Percentiles rank a stretch among this genome's conserved stretches.
Evolutionary conservation across 495 filamentous ascomycete genomes (phyloP).

Genomic region (Tirmania nivea): DNA sequence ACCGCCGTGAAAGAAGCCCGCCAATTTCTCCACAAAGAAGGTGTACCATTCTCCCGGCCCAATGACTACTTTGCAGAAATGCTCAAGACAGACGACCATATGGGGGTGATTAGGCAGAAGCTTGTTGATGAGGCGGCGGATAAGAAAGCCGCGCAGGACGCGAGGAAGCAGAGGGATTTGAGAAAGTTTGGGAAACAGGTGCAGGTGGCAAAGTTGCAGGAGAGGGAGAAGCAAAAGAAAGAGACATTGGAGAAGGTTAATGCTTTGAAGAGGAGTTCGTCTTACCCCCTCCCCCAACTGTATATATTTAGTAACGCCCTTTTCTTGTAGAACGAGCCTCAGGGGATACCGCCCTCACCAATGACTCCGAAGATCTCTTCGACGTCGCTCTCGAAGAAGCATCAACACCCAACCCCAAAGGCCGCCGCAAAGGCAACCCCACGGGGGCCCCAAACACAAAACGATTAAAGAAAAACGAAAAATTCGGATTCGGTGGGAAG

Average conservation of each 20-base stretch:
- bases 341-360: conserved; percentile 33
- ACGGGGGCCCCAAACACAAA: conserved; percentile 36
- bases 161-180: conserved; percentile 73
- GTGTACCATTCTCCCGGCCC: conserved; percentile 64
- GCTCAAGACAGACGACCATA: conserved; percentile 94
- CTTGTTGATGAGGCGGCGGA: conserved; percentile 72
- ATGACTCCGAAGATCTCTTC: conserved; percentile 73
- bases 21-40: conserved; percentile 42
- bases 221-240: conserved; percentile 72
- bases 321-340: conserved; percentile 53
- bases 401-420: conserved; percentile 18
- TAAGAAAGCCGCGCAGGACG: conserved; percentile 83
- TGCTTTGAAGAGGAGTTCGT: conserved; percentile 72
- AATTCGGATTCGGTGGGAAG: conserved; percentile 88
- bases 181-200: conserved; percentile 99
- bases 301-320: conserved; percentile 13
- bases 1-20: conserved; percentile 53
- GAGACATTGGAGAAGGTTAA: conserved; percentile 87
- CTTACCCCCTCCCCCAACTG: conserved; percentile 3
- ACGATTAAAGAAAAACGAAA: conserved; percentile 76
- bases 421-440: conserved; percentile 13
- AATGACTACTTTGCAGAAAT: conserved; percentile 96
- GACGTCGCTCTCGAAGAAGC: conserved; percentile 80
- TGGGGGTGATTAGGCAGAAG: conserved; percentile 88
- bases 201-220: conserved; percentile 86